Base-by-base conservation (phyloP, 2,329 filamentous ascomycete genomes). In the Colletotrichum caudatum region DNA sequence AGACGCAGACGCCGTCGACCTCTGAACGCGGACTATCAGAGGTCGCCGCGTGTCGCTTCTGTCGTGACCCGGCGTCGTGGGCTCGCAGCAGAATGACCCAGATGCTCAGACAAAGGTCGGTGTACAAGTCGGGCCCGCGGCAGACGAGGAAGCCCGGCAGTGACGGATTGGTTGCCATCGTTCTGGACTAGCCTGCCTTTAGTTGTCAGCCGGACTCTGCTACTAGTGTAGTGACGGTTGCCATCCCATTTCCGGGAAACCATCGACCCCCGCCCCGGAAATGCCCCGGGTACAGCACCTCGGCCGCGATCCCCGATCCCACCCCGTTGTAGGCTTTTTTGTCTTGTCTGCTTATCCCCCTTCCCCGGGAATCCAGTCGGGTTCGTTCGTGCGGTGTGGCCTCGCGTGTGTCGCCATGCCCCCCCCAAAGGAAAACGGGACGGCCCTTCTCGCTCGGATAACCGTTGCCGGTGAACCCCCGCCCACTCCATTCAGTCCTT, bases 281-380 rank as follows among this genome's bases (percentile, higher is more conserved):
- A 62, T 62, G 46, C 33, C 29, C 46, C 63, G 39, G 46, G 16
- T 26, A 70, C 67, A 60, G 56, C 62, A 60, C 29, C 37, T 35
- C 12, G 39, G n/a, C 53, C 46, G 46, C 26, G 23, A 23, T 9
- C 26, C 26, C 35, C 23, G 53, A 59, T 37, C 35, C 54, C 35
- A 9, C 18, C 60, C 35, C 33, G 48, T 23, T 29, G 26, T 1
- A 18, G 51, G 35, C 35, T 7, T 37, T 37, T 16, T 48, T 26
- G 41, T 50, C 59, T 8, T 56, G 59, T 50, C 51, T 56, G 44
- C 44, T 44, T 35, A 53, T 67, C 64, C 20, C 3, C 37, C 12
- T n/a, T n/a, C 26, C 26, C 2, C 3, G 26, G 57, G 44, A 16
- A 41, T 16, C 26, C 39, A 18, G 56, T 48, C n/a, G 12, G 23